These are phyloP conservation scores for Neofusicoccum sp. DNA, from an alignment of 2,329 filamentous ascomycete species.

Conservation along the genomic window DNA sequence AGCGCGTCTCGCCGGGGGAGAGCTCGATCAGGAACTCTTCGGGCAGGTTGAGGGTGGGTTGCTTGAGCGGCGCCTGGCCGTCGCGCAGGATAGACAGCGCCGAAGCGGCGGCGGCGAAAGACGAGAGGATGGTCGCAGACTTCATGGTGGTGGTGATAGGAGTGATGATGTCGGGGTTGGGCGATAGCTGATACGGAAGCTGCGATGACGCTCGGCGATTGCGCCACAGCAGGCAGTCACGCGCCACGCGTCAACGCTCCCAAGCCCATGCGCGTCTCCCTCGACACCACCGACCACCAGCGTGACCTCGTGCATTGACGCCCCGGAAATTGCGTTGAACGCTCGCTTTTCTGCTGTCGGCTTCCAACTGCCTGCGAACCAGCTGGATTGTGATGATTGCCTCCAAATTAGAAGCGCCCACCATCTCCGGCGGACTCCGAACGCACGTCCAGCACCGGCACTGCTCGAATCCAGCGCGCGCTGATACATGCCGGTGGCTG, in stretches of 20 bases:
- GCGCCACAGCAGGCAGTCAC: slow-evolving; percentile 5
- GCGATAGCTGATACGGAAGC: slow-evolving; percentile 7
- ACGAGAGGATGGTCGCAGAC: slow-evolving; percentile 14
- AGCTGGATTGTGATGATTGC: too few relatives aligned
- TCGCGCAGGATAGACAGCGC: slow-evolving; percentile 19
- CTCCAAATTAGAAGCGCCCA: too few relatives aligned
- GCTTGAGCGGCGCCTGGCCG: slow-evolving; percentile 20
- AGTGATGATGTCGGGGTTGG: neutral
- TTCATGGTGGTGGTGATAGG: slow-evolving; percentile 16
- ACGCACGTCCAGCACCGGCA: too few relatives aligned
- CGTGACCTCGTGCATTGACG: too few relatives aligned
- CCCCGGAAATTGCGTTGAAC: too few relatives aligned
- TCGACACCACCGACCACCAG: neutral
- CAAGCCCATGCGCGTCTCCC: slow-evolving; percentile 5
- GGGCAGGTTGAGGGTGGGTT: neutral
- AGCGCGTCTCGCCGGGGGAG: slow-evolving; percentile 77
- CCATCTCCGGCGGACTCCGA: too few relatives aligned
- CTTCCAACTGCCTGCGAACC: too few relatives aligned
- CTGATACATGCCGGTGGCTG: too few relatives aligned
- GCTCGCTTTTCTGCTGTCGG: too few relatives aligned
- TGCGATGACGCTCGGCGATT: slow-evolving; percentile 12
- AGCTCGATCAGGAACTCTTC: slow-evolving; percentile 74
- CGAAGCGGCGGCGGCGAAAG: slow-evolving; percentile 18
- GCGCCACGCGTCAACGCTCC: neutral
- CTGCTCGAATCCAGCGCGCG: too few relatives aligned